Percentiles rank a stretch among this genome's conserved stretches.
Evolutionary conservation across 306 rosid species (phyloP).

Genomic region (Senna tora): DNA sequence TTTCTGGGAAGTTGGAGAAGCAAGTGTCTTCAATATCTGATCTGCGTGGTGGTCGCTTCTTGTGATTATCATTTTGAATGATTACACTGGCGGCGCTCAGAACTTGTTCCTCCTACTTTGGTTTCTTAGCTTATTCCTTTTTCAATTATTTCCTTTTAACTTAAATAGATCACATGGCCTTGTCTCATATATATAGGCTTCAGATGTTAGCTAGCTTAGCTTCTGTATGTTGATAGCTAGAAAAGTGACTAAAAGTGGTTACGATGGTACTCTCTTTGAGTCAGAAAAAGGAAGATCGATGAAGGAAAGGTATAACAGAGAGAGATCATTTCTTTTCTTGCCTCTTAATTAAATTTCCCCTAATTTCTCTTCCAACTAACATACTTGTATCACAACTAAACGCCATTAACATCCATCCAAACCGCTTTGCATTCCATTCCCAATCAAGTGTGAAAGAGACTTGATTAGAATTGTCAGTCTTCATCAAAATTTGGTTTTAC

Average conservation of each 20-base stretch:
- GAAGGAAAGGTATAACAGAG: not conserved
- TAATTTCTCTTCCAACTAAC: slow-evolving; percentile 3
- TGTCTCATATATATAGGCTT: slow-evolving; percentile 54
- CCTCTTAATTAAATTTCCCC: not conserved
- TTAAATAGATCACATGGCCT: slow-evolving; percentile 65
- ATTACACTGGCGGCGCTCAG: slow-evolving; percentile 96
- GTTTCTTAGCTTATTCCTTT: slow-evolving; percentile 36
- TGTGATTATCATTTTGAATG: slow-evolving; percentile 69
- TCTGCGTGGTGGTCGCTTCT: slow-evolving; percentile 40
- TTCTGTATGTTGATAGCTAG: slow-evolving; percentile 40
- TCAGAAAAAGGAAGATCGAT: slow-evolving; percentile 40
- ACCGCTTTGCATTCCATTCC: slow-evolving; percentile 26
- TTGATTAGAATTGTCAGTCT: no score
- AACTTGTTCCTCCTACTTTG: slow-evolving; percentile 79
- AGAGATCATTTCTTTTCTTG: not conserved
- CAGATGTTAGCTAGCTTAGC: slow-evolving; percentile 31
- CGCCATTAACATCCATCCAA: not conserved
- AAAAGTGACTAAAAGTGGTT: slow-evolving; percentile 38
- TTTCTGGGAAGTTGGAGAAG: slow-evolving; percentile 50
- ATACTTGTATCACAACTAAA: slow-evolving; percentile 35
- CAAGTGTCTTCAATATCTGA: not conserved
- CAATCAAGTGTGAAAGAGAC: slow-evolving; percentile 6
- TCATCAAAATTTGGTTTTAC: no score
- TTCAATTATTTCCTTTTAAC: slow-evolving; percentile 20
- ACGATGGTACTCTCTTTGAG: slow-evolving; percentile 33